phyloP scores from a whole-genome alignment of 352 stramenopile genomes.

The Phytophthora chlamydospora region DNA sequence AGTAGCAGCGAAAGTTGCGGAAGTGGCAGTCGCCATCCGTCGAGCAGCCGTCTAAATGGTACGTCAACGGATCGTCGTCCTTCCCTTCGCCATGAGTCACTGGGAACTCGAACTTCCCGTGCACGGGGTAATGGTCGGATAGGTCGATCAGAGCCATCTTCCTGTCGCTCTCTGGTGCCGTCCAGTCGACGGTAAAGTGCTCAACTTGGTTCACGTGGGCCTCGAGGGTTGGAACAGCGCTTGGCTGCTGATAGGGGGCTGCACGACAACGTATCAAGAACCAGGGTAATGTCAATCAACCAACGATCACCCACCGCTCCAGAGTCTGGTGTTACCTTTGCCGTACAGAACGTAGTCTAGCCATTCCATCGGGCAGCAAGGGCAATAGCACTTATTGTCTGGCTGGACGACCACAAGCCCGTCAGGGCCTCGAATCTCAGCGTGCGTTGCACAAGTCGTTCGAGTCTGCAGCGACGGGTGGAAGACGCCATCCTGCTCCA shows the following conservation, averaged over 20 bases:
- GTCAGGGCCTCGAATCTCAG: conserved; percentile 16
- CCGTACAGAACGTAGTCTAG: conserved; percentile 85
- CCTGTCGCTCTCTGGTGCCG: conserved; percentile 50
- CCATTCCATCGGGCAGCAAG: conserved; percentile 83
- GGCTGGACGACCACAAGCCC: conserved; percentile 44
- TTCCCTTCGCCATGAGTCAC: conserved; percentile 46
- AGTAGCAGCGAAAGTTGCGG: conserved; percentile 74
- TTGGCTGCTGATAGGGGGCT: conserved; percentile 79
- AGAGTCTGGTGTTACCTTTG: conserved; percentile 40
- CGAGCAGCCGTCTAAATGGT: conserved; percentile 81
- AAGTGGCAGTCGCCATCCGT: conserved; percentile 77
- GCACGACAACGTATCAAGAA: not conserved
- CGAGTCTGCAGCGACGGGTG: conserved; percentile 57
- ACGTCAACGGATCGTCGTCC: conserved; percentile 58
- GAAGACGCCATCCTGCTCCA: conserved; percentile 59
- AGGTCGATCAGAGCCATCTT: conserved; percentile 71
- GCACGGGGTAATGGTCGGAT: conserved; percentile 83
- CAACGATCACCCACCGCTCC: not conserved
- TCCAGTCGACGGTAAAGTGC: conserved; percentile 74
- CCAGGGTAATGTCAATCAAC: not conserved
- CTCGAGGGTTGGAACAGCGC: conserved; percentile 57
- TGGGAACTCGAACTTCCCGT: conserved; percentile 70
- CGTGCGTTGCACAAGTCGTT: conserved; percentile 50
- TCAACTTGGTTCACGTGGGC: conserved; percentile 58
- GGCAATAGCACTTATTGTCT: conserved; percentile 75